phyloP scores from a whole-genome alignment of 306 rosid species.

The Sechiopsis laciniata region DNA sequence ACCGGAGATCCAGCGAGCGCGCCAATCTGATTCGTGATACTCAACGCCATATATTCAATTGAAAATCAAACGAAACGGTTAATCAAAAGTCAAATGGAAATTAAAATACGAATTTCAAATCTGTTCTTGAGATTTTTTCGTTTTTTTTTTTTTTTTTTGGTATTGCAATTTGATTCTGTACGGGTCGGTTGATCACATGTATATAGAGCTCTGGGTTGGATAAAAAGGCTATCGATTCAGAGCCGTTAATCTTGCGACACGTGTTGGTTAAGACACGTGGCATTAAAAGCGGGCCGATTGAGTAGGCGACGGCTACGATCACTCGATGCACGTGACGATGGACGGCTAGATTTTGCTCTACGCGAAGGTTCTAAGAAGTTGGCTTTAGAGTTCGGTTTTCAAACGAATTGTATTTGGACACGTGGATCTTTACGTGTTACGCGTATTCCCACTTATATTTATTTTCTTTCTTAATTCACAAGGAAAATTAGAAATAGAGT shows the following conservation, averaged over 20 bases:
- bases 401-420: neutral
- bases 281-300: neutral
- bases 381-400: neutral
- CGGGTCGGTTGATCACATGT: neutral
- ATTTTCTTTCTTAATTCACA: neutral
- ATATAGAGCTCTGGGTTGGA: neutral
- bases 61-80: too few relatives aligned
- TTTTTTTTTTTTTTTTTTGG: neutral
- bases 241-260: neutral
- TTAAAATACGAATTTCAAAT: neutral
- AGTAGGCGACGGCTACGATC: conserved; percentile 15
- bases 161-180: neutral
- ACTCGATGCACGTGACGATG: conserved; percentile 21
- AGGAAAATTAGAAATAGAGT: neutral
- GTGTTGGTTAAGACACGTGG: neutral
- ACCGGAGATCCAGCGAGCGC: conserved; percentile 17
- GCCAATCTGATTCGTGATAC: conserved; percentile 23
- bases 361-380: neutral
- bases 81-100: neutral
- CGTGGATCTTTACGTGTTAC: conserved; percentile 1
- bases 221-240: neutral
- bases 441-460: neutral
- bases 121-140: neutral
- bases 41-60: conserved; percentile 15
- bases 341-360: neutral